Percentiles rank a stretch among this genome's conserved stretches.
Evolutionary conservation across 768 basidiomycete species (phyloP).

Genomic region (Auriscalpium orientale): DNA sequence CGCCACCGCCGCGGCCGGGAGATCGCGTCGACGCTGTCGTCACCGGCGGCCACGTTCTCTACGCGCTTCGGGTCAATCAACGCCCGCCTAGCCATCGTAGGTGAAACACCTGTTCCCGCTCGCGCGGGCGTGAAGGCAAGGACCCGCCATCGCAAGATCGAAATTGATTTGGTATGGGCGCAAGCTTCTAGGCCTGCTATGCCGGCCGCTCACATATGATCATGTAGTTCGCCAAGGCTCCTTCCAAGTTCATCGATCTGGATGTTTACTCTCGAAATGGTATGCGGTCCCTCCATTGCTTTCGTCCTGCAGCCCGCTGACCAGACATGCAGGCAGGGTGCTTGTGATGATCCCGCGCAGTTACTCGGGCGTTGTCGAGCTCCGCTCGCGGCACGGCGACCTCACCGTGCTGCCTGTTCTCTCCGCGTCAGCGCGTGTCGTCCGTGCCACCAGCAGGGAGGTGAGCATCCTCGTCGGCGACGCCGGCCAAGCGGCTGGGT

Average conservation of each 20-base stretch:
- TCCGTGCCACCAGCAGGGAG: constrained; percentile 1
- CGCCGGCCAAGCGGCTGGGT: neutral
- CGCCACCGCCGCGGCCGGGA: neutral
- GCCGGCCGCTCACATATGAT: neutral
- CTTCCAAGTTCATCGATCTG: constrained; percentile 2
- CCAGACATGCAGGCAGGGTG: neutral
- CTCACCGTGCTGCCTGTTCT: constrained; percentile 8
- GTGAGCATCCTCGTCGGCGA: constrained; percentile 7
- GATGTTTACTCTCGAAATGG: constrained; percentile 2
- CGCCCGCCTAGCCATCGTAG: constrained; percentile 3
- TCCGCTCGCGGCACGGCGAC: neutral
- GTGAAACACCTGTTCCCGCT: neutral
- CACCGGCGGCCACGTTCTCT: neutral
- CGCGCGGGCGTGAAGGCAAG: constrained; percentile 4
- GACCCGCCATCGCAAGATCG: constrained; percentile 4
- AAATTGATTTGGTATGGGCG: constrained; percentile 8
- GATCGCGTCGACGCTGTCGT: neutral
- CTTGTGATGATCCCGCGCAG: constrained; percentile 11
- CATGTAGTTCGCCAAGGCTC: constrained; percentile 8
- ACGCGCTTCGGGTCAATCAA: constrained; percentile 8
- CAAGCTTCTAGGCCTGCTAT: neutral
- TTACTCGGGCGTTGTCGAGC: constrained; percentile 10
- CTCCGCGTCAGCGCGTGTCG: constrained; percentile 2
- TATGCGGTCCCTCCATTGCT: neutral
- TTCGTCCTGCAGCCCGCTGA: too few relatives aligned